Evolutionary conservation across 768 basidiomycete species (phyloP).

Genomic region (Kwoniella pini): DNA sequence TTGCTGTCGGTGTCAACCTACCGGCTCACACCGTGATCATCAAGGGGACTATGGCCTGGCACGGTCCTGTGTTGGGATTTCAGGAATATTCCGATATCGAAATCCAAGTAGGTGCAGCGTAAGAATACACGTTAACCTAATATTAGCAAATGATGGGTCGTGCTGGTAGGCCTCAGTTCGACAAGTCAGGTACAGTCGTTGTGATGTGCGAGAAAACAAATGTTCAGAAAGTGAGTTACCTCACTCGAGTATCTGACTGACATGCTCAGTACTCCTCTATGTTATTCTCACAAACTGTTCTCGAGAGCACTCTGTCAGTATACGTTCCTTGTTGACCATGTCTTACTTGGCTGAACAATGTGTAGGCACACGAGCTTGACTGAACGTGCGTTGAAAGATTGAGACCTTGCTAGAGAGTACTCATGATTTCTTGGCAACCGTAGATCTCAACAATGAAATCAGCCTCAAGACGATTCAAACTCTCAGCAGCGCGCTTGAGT

Average conservation of each 20-base stretch:
- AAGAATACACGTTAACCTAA: neutral
- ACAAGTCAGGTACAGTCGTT: conserved; percentile 57
- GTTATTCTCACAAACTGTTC: conserved; percentile 53
- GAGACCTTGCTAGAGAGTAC: neutral
- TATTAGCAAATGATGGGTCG: conserved; percentile 80
- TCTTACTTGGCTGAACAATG: too few species aligned
- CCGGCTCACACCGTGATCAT: conserved; percentile 93
- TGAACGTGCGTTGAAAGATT: too few species aligned
- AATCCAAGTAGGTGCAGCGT: conserved; percentile 58
- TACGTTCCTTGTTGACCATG: too few species aligned
- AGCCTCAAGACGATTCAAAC: conserved; percentile 78
- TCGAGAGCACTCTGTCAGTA: conserved; percentile 69
- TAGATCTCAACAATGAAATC: conserved; percentile 86
- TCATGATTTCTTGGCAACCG: neutral
- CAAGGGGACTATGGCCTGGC: conserved; percentile 81
- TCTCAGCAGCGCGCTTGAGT: conserved; percentile 69
- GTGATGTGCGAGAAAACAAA: conserved; percentile 45
- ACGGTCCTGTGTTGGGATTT: conserved; percentile 61
- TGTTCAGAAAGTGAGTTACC: conserved; percentile 27
- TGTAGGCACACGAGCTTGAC: conserved; percentile 76
- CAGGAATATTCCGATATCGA: conserved; percentile 89
- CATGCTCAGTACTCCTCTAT: conserved; percentile 30
- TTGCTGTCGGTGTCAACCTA: conserved; percentile 94
- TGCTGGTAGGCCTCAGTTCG: conserved; percentile 92
- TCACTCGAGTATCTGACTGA: neutral